These are phyloP conservation scores for Raffaelea arxii DNA, from an alignment of 2,329 filamentous ascomycete species.

Conservation along the genomic window DNA sequence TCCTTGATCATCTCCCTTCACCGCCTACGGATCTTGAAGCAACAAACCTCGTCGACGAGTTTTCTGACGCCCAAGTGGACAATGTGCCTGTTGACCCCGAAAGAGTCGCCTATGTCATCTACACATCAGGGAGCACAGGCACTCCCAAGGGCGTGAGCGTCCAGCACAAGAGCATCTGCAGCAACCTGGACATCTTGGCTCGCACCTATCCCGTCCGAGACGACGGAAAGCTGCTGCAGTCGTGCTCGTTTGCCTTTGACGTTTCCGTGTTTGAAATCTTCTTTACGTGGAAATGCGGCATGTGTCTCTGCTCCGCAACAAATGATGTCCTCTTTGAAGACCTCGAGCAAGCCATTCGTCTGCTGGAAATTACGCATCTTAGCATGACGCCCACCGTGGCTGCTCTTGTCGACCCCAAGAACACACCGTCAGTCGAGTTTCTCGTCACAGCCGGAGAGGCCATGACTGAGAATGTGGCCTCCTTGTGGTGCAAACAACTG, in stretches of 20 bases:
- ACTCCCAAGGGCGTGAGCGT: slow-evolving; percentile 71
- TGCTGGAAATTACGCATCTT: slow-evolving; percentile 62
- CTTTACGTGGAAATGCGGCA: slow-evolving; percentile 69
- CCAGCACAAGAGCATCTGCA: slow-evolving; percentile 64
- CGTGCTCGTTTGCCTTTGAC: slow-evolving; percentile 78
- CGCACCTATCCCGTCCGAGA: slow-evolving; percentile 50
- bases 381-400: slow-evolving; percentile 82
- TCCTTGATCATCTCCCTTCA: background rate
- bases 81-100: slow-evolving; percentile 28
- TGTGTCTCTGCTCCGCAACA: slow-evolving; percentile 65
- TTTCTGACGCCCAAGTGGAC: slow-evolving; percentile 18
- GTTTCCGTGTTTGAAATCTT: slow-evolving; percentile 89
- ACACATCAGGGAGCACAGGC: slow-evolving; percentile 77
- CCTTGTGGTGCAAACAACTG: slow-evolving; percentile 58
- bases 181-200: slow-evolving; percentile 61
- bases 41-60: slow-evolving; percentile 12
- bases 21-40: slow-evolving; percentile 24
- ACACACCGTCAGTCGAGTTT: slow-evolving; percentile 62
- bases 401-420: slow-evolving; percentile 56
- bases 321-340: slow-evolving; percentile 69
- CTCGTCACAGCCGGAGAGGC: slow-evolving; percentile 76
- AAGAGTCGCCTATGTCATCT: slow-evolving; percentile 65
- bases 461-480: slow-evolving; percentile 61
- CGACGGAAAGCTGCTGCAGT: slow-evolving; percentile 60
- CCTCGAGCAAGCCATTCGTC: slow-evolving; percentile 56